phyloP scores from a whole-genome alignment of 352 stramenopile species.

The Pythium brassicae region DNA sequence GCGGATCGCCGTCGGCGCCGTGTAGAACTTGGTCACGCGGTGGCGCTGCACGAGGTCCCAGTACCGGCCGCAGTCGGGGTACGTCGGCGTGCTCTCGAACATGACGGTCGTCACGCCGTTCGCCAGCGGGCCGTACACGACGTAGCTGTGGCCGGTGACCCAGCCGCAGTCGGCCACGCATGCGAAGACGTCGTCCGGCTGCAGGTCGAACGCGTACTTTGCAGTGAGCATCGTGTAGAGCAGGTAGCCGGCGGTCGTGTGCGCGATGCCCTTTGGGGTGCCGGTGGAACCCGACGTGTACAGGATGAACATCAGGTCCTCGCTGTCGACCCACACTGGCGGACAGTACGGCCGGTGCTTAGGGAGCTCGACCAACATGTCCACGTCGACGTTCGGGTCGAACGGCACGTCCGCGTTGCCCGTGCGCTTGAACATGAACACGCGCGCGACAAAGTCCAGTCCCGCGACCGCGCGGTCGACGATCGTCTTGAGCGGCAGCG shows the following conservation, averaged over 20 bases:
- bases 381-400: slow-evolving; percentile 85
- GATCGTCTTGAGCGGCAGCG: slow-evolving; percentile 94
- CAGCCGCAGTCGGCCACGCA: slow-evolving; percentile 96
- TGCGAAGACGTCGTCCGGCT: slow-evolving; percentile 91
- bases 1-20: slow-evolving; percentile 94
- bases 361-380: slow-evolving; percentile 91
- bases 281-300: slow-evolving; percentile 98
- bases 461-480: slow-evolving; percentile 90
- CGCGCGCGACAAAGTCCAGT: slow-evolving; percentile 88
- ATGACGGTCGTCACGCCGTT: slow-evolving; percentile 98
- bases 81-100: slow-evolving; percentile 98
- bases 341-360: slow-evolving; percentile 93
- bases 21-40: slow-evolving; percentile 96
- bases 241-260: slow-evolving; percentile 95
- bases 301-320: slow-evolving; percentile 97
- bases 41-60: slow-evolving; percentile 97
- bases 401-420: slow-evolving; percentile 67
- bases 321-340: slow-evolving; percentile 93
- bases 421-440: slow-evolving; percentile 94
- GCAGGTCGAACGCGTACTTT: slow-evolving; percentile 93
- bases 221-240: slow-evolving; percentile 93
- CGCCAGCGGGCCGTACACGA: slow-evolving; percentile 95
- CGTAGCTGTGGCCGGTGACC: slow-evolving; percentile 97
- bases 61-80: slow-evolving; percentile 95
- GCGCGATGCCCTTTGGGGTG: slow-evolving; percentile 93